These are phyloP conservation scores for Poteriospumella lacustris DNA, from an alignment of 108 stramenopile genomes.

Conservation along the genomic window DNA sequence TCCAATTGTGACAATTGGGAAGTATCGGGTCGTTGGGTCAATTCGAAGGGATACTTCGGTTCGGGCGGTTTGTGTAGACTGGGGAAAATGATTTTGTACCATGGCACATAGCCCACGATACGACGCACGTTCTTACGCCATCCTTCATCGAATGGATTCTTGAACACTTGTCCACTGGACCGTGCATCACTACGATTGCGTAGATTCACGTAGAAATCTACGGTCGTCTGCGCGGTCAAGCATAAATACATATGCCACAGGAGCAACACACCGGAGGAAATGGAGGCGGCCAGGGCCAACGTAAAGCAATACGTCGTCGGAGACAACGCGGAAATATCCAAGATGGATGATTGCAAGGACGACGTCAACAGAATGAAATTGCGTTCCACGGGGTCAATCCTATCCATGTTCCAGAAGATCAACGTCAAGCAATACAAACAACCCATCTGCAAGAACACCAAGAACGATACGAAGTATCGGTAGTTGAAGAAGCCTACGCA, in stretches of 20 bases:
- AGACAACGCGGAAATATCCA: neutral
- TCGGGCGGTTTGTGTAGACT: neutral
- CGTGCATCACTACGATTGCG: constrained; percentile 29
- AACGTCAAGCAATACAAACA: constrained; percentile 32
- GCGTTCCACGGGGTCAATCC: neutral
- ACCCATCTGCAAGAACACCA: constrained; percentile 44
- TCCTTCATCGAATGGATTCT: constrained; percentile 45
- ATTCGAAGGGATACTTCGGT: constrained; percentile 22
- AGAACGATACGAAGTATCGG: constrained; percentile 88
- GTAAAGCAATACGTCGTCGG: constrained; percentile 33
- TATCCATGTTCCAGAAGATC: neutral
- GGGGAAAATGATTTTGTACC: constrained; percentile 8
- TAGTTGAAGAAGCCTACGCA: constrained; percentile 93
- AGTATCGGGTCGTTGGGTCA: too few species aligned
- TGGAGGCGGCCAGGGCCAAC: constrained; percentile 35
- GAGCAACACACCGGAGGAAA: constrained; percentile 36
- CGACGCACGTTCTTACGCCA: constrained; percentile 32
- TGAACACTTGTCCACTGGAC: constrained; percentile 21
- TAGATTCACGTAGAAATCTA: constrained; percentile 49
- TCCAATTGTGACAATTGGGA: too few species aligned
- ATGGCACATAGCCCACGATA: constrained; percentile 3
- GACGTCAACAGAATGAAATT: neutral
- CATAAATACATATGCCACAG: constrained; percentile 44
- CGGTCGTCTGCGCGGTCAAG: constrained; percentile 43
- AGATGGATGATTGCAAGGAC: neutral